These are phyloP conservation scores for Phlebopus sp. DNA, from an alignment of 1,284 basidiomycete genomes.

Conservation along the genomic window DNA sequence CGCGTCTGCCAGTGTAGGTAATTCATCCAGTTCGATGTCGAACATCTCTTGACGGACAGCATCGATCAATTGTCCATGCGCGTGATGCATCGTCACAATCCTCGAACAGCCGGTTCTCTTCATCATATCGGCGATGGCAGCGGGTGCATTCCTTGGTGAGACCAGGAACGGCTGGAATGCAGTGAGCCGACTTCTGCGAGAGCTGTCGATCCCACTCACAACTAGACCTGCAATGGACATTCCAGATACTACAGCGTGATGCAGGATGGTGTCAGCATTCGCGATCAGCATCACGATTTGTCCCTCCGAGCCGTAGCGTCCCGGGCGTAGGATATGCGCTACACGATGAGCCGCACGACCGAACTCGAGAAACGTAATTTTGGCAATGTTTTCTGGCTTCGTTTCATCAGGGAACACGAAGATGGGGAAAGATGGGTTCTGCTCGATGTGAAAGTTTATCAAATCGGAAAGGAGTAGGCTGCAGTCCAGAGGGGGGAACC, in stretches of 20 bases:
- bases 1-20: slow-evolving; percentile 17
- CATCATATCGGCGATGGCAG: not conserved
- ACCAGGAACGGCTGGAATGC: too few species aligned
- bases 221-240: slow-evolving; percentile 26
- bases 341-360: slow-evolving; percentile 27
- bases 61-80: slow-evolving; percentile 17
- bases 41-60: slow-evolving; percentile 6
- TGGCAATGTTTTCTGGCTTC: slow-evolving; percentile 1
- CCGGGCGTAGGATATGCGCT: slow-evolving; percentile 18
- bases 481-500: slow-evolving; percentile 11
- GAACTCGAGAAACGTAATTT: slow-evolving; percentile 24
- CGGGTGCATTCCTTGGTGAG: not conserved
- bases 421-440: slow-evolving; percentile 18
- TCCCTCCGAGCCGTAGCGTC: slow-evolving; percentile 13
- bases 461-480: slow-evolving; percentile 13
- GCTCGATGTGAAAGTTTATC: slow-evolving; percentile 19
- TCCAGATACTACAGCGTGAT: slow-evolving; percentile 26
- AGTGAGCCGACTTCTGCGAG: too few species aligned
- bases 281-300: slow-evolving; percentile 30
- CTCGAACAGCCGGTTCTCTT: not conserved
- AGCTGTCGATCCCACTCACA: slow-evolving; percentile 13
- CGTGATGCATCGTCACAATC: slow-evolving; percentile 15
- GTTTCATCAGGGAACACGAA: slow-evolving; percentile 14
- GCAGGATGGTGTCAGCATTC: slow-evolving; percentile 26
- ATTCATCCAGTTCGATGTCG: slow-evolving; percentile 13